A percentile compares a stretch with the other conserved stretches of the same genome.
phyloP scores from a whole-genome alignment of 2,329 filamentous ascomycete species.

The Apiospora sp. region DNA sequence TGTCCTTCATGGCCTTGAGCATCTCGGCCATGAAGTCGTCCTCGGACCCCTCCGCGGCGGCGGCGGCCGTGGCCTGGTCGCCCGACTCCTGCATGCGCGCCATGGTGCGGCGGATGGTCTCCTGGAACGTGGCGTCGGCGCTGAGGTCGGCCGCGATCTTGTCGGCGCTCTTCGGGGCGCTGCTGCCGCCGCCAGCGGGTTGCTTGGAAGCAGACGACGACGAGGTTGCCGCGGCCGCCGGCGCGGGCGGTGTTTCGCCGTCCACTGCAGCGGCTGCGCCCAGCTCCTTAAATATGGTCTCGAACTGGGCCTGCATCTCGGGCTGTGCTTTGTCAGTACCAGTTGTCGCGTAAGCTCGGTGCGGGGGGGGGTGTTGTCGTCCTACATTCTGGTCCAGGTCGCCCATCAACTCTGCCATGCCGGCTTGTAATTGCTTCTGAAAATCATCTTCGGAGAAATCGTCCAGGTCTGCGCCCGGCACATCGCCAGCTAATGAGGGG shows the following conservation, averaged over 20 bases:
- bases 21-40: constrained; percentile 92
- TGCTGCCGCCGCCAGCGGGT: neutral
- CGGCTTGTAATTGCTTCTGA: constrained; percentile 83
- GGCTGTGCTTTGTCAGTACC: constrained; percentile 48
- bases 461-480: constrained; percentile 45
- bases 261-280: constrained; percentile 56
- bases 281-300: constrained; percentile 78
- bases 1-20: constrained; percentile 84
- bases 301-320: constrained; percentile 81
- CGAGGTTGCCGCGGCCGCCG: constrained; percentile 34
- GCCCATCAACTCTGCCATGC: constrained; percentile 85
- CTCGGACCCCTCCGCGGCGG: constrained; percentile 68
- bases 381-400: constrained; percentile 68
- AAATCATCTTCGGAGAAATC: constrained; percentile 77
- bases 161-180: constrained; percentile 29
- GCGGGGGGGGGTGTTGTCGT: constrained; percentile 26
- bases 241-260: constrained; percentile 37
- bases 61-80: constrained; percentile 82
- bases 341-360: neutral
- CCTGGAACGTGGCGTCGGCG: constrained; percentile 79
- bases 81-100: constrained; percentile 93
- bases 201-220: constrained; percentile 29
- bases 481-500: constrained; percentile 35
- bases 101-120: constrained; percentile 93
- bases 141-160: constrained; percentile 45